A percentile compares a stretch with the other conserved stretches of the same genome.
These are phyloP conservation scores for Aspergillus uvarum DNA, from an alignment of 2,329 filamentous ascomycete species.

Conservation along the genomic window DNA sequence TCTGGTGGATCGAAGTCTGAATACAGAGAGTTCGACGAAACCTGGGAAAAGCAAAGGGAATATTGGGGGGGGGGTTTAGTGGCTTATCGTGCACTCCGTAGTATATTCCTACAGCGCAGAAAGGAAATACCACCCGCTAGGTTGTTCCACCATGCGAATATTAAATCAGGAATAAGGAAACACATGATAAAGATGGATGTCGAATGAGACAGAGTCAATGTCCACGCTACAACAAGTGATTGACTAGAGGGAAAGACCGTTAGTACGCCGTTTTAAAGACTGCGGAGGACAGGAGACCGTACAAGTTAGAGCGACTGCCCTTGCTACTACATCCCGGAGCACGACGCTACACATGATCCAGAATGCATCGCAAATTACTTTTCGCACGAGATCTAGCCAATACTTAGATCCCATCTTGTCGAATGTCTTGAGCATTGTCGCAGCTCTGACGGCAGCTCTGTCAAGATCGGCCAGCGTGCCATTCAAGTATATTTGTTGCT, in stretches of 20 bases:
- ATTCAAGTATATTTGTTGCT: slow-evolving; percentile 26
- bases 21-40: neutral
- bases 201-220: no score
- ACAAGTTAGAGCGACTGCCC: slow-evolving; percentile 24
- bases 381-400: slow-evolving; percentile 19
- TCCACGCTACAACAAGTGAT: neutral
- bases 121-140: no score
- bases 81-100: no score
- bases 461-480: slow-evolving; percentile 35
- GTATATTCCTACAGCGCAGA: no score
- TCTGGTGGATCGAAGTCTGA: neutral
- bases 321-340: slow-evolving; percentile 18
- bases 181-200: no score
- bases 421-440: slow-evolving; percentile 33
- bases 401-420: slow-evolving; percentile 30
- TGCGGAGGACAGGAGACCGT: slow-evolving; percentile 12
- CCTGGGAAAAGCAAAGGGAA: neutral
- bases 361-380: slow-evolving; percentile 17
- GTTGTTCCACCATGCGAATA: no score
- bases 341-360: slow-evolving; percentile 30
- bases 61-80: no score
- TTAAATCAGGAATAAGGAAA: no score
- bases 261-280: slow-evolving; percentile 4
- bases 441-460: slow-evolving; percentile 26
- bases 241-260: neutral